Conservation (phyloP, 2,329 filamentous ascomycete species). For the Monosporascus sp. region DNA sequence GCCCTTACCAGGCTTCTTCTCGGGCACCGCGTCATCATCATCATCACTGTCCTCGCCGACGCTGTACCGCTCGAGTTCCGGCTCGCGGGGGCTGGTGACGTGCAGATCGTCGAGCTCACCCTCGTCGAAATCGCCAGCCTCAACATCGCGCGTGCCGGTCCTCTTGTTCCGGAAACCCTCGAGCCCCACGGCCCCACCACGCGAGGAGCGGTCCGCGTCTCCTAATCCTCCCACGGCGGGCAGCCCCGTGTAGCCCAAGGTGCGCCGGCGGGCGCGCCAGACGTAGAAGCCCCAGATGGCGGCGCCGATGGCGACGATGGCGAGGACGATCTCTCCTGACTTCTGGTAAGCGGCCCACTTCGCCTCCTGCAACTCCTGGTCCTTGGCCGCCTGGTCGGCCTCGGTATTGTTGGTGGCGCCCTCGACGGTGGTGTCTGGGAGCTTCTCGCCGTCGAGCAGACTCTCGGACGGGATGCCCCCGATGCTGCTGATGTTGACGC, state of each 20-base stretch:
- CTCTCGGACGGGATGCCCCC: conserved; percentile 76
- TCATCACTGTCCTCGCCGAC: conserved; percentile 55
- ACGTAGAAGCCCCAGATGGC: conserved; percentile 69
- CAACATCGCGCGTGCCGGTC: conserved; percentile 43
- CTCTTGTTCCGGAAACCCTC: conserved; percentile 45
- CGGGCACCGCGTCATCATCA: conserved; percentile 25
- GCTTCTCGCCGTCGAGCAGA: conserved; percentile 79
- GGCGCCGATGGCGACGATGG: conserved; percentile 73
- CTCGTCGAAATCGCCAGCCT: conserved; percentile 63
- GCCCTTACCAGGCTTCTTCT: not conserved
- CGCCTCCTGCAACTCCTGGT: conserved; percentile 71
- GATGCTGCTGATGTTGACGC: conserved; percentile 84
- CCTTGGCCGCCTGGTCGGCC: conserved; percentile 61
- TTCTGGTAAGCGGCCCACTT: conserved; percentile 87
- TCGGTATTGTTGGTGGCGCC: conserved; percentile 58
- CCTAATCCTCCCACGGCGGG: conserved; percentile 20
- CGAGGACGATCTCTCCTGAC: conserved; percentile 79
- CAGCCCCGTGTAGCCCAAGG: conserved; percentile 50
- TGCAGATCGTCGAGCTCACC: conserved; percentile 60
- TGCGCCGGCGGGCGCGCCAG: conserved; percentile 57
- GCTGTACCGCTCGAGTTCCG: conserved; percentile 45
- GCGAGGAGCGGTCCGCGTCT: conserved; percentile 21
- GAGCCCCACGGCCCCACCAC: conserved; percentile 32
- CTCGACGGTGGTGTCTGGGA: conserved; percentile 71
- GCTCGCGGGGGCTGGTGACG: conserved; percentile 40